Conservation (phyloP, 1,139 yeast genomes). For the Hyphopichia fennica region DNA sequence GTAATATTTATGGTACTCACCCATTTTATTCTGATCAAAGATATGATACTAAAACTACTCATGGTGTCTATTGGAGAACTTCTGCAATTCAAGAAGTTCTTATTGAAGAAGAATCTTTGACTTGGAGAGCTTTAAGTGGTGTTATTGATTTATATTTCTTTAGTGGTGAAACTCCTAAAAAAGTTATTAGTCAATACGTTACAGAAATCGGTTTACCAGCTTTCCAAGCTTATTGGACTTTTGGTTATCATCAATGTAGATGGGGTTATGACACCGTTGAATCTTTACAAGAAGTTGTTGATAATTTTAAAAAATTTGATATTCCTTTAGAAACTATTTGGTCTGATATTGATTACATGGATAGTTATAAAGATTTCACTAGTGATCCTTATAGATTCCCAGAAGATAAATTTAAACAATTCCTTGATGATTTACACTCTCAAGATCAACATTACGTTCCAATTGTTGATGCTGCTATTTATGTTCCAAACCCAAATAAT, state of each 20-base stretch:
- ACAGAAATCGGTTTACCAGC: constrained; percentile 20
- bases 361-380: constrained; percentile 29
- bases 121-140: constrained; percentile 29
- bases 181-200: constrained; percentile 28
- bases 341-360: constrained; percentile 27
- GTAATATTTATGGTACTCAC: constrained; percentile 24
- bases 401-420: constrained; percentile 15
- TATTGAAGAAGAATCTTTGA: constrained; percentile 19
- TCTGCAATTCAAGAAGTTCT: constrained; percentile 22
- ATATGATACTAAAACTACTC: constrained; percentile 18
- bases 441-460: constrained; percentile 29
- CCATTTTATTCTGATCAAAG: constrained; percentile 23
- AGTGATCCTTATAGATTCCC: constrained; percentile 25
- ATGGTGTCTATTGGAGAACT: constrained; percentile 25
- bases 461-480: constrained; percentile 33
- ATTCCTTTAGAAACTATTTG: constrained; percentile 24
- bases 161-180: constrained; percentile 29
- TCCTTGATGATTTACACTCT: constrained; percentile 23
- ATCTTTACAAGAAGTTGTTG: constrained; percentile 16
- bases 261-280: constrained; percentile 21
- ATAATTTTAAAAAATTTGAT: constrained; percentile 17
- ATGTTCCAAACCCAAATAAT: constrained; percentile 23
- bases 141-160: constrained; percentile 32
- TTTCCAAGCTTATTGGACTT: constrained; percentile 24
- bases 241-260: constrained; percentile 24